Percentiles rank a stretch among this genome's conserved stretches.
These are phyloP conservation scores for Euphorbia corollata DNA, from an alignment of 441 rosid genomes.

Conservation along the genomic window DNA sequence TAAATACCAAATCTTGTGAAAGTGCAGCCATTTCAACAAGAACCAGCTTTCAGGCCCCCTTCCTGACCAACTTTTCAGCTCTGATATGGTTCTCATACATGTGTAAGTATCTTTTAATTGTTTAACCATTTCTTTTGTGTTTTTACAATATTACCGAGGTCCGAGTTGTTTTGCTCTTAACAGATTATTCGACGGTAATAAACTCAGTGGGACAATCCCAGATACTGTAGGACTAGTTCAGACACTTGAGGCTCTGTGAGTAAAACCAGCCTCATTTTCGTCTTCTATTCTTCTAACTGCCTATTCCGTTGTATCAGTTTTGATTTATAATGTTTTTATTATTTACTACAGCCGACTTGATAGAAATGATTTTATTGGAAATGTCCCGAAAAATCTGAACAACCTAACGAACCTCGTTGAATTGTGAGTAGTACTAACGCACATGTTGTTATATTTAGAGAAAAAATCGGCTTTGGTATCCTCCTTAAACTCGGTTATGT, in stretches of 20 bases:
- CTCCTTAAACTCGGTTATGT: slow-evolving; percentile 6
- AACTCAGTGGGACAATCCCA: slow-evolving; percentile 63
- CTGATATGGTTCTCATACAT: slow-evolving; percentile 76
- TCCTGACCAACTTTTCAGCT: slow-evolving; percentile 59
- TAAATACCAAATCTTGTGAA: background rate
- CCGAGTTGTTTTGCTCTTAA: slow-evolving; percentile 13
- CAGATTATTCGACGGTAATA: slow-evolving; percentile 86
- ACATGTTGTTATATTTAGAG: background rate
- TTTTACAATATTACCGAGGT: too few relatives aligned
- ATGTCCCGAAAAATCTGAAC: slow-evolving; percentile 58
- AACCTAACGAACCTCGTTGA: slow-evolving; percentile 65
- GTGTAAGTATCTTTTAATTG: slow-evolving; percentile 39
- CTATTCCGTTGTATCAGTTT: background rate
- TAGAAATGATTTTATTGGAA: slow-evolving; percentile 62
- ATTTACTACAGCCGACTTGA: slow-evolving; percentile 73
- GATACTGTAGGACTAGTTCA: slow-evolving; percentile 53
- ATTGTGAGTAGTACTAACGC: slow-evolving; percentile 44
- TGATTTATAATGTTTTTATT: slow-evolving; percentile 17
- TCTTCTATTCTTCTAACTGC: background rate
- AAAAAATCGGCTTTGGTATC: slow-evolving; percentile 2
- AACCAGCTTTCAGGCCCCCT: slow-evolving; percentile 89
- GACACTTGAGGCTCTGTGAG: slow-evolving; percentile 98
- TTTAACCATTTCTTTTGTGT: too few relatives aligned
- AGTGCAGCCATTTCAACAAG: slow-evolving; percentile 84
- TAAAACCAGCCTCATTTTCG: slow-evolving; percentile 21